A percentile compares a stretch with the other conserved stretches of the same genome.
phyloP scores from a whole-genome alignment of 2,329 filamentous ascomycete species.

The Akanthomyces uredinophilus region DNA sequence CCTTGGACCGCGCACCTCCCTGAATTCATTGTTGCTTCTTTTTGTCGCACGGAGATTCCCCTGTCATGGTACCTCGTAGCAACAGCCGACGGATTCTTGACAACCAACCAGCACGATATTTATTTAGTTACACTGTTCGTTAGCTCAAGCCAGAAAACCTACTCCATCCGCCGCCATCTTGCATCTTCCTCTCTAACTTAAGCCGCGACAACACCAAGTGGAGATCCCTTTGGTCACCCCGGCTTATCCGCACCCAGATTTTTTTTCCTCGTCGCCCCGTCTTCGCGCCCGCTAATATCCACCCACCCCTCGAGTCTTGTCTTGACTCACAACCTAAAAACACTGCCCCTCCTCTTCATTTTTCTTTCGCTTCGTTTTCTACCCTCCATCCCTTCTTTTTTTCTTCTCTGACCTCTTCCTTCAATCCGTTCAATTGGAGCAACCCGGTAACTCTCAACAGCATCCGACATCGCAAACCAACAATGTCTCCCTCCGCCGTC shows the following conservation, averaged over 20 bases:
- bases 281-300: not conserved
- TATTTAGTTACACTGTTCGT: no score
- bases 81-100: no score
- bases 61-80: no score
- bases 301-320: not conserved
- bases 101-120: not conserved
- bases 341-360: not conserved
- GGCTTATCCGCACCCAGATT: not conserved
- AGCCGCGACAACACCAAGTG: constrained; percentile 10
- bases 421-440: not conserved
- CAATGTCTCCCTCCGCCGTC: constrained; percentile 46
- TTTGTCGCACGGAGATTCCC: no score
- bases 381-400: not conserved
- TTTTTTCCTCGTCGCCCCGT: not conserved
- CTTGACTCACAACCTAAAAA: constrained; percentile 9
- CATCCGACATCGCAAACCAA: constrained; percentile 15
- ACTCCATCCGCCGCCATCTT: not conserved
- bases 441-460: not conserved
- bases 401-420: not conserved
- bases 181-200: not conserved
- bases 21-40: no score
- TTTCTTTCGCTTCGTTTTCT: not conserved
- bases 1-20: no score
- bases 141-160: not conserved
- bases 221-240: not conserved